phyloP scores from a whole-genome alignment of 768 basidiomycete genomes.

The Amyloporia xantha region DNA sequence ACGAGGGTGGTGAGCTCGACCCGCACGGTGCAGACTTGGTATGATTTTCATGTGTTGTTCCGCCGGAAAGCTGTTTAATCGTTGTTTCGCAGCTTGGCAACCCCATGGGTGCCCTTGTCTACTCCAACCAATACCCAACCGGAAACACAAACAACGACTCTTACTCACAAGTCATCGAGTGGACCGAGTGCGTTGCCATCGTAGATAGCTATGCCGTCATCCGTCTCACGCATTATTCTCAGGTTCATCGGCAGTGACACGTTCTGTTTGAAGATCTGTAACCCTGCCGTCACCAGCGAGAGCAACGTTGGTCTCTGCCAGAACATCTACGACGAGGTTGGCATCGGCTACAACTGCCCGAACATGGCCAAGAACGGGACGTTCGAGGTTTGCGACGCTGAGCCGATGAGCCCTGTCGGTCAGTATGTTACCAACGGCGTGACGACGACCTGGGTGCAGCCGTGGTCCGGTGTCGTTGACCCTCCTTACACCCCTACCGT shows the following conservation, averaged over 20 bases:
- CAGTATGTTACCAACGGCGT: conserved; percentile 36
- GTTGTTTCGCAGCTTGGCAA: conserved; percentile 55
- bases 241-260: conserved; percentile 64
- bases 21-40: conserved; percentile 66
- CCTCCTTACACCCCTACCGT: conserved; percentile 34
- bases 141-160: conserved; percentile 33
- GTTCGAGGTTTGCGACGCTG: conserved; percentile 62
- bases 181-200: conserved; percentile 62
- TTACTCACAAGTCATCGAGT: conserved; percentile 53
- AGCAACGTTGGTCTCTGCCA: conserved; percentile 52
- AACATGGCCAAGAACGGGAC: conserved; percentile 48
- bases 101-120: conserved; percentile 67
- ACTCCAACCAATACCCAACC: conserved; percentile 48
- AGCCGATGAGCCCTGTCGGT: conserved; percentile 58
- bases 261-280: conserved; percentile 73
- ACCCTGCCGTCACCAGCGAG: conserved; percentile 38
- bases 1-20: conserved; percentile 75
- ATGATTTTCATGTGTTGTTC: conserved; percentile 12
- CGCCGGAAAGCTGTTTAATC: neutral
- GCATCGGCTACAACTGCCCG: conserved; percentile 69
- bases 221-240: neutral
- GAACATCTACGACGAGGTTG: conserved; percentile 71
- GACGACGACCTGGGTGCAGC: conserved; percentile 39
- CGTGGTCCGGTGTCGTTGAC: conserved; percentile 38
- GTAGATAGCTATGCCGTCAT: too few species aligned